phyloP scores from a whole-genome alignment of 148 eudicot species.

The Nepenthes gracilis region DNA sequence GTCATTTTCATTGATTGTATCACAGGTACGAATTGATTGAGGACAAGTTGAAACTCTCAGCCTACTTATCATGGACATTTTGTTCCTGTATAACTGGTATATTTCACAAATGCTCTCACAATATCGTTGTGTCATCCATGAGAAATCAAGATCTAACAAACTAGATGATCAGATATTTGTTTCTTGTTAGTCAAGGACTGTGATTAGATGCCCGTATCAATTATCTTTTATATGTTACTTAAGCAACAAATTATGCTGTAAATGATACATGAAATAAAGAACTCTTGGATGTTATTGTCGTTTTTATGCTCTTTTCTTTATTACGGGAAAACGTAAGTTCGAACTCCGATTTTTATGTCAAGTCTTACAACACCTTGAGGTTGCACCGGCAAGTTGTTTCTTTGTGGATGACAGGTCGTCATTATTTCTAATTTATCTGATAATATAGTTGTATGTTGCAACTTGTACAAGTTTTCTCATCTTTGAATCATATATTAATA shows the following conservation, averaged over 20 bases:
- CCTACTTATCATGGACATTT: constrained; percentile 87
- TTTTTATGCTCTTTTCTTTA: constrained; percentile 1
- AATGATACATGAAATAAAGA: not conserved
- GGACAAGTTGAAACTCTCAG: constrained; percentile 76
- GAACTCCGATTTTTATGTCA: constrained; percentile 60
- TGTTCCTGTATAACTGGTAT: constrained; percentile 74
- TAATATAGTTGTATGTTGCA: too few relatives aligned
- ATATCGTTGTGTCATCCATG: too few relatives aligned
- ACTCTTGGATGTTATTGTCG: not conserved
- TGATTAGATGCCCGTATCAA: too few relatives aligned
- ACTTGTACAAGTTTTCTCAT: too few relatives aligned
- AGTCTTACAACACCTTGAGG: constrained; percentile 43
- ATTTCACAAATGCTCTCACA: not conserved
- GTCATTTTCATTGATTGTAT: not conserved
- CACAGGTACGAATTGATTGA: constrained; percentile 82
- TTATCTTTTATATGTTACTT: too few relatives aligned
- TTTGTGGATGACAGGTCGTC: constrained; percentile 71
- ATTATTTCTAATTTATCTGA: too few relatives aligned
- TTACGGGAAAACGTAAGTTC: constrained; percentile 77
- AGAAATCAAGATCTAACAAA: too few relatives aligned
- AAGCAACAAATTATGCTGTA: too few relatives aligned
- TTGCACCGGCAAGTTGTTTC: constrained; percentile 62
- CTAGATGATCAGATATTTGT: too few relatives aligned
- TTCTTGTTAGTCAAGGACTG: too few relatives aligned
- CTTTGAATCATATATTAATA: too few relatives aligned